A percentile compares a stretch with the other conserved stretches of the same genome.
These are phyloP conservation scores for Flaveria floridana DNA, from an alignment of 140 eudicot genomes.

Conservation along the genomic window DNA sequence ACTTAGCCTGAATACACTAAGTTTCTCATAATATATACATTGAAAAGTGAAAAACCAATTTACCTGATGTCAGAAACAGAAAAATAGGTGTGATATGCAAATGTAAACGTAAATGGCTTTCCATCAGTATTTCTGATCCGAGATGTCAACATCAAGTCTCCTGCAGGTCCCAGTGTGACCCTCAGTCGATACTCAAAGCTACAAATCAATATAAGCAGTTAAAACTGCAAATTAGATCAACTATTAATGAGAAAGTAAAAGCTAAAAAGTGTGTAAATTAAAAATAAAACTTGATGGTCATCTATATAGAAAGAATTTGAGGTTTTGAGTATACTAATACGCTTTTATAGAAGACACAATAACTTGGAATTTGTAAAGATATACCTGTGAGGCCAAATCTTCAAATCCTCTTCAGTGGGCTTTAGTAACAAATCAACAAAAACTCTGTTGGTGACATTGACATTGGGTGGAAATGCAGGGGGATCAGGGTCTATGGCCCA, in stretches of 20 bases:
- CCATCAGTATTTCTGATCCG: constrained; percentile 80
- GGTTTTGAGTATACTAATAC: neutral
- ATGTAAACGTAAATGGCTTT: constrained; percentile 73
- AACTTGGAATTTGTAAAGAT: constrained; percentile 10
- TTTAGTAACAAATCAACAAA: constrained; percentile 78
- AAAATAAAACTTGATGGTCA: neutral
- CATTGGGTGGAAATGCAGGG: constrained; percentile 54
- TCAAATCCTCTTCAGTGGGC: constrained; percentile 80
- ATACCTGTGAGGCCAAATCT: constrained; percentile 90
- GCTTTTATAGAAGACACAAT: neutral
- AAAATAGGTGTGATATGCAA: constrained; percentile 91
- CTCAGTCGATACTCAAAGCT: constrained; percentile 93
- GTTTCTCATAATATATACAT: constrained; percentile 4
- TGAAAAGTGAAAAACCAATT: constrained; percentile 13
- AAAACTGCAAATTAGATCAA: neutral
- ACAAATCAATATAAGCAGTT: constrained; percentile 12
- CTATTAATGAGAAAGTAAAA: constrained; percentile 9
- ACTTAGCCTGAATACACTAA: constrained; percentile 14
- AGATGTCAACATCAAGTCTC: constrained; percentile 88
- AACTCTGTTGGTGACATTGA: constrained; percentile 47
- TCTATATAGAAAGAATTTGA: constrained; percentile 2
- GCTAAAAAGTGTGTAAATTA: neutral
- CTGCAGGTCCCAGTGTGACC: constrained; percentile 78
- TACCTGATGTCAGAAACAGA: constrained; percentile 95
- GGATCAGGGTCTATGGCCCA: constrained; percentile 74